Evolutionary conservation across 805 yeast species (phyloP).

Genomic region (Suhomyces vadensis): DNA sequence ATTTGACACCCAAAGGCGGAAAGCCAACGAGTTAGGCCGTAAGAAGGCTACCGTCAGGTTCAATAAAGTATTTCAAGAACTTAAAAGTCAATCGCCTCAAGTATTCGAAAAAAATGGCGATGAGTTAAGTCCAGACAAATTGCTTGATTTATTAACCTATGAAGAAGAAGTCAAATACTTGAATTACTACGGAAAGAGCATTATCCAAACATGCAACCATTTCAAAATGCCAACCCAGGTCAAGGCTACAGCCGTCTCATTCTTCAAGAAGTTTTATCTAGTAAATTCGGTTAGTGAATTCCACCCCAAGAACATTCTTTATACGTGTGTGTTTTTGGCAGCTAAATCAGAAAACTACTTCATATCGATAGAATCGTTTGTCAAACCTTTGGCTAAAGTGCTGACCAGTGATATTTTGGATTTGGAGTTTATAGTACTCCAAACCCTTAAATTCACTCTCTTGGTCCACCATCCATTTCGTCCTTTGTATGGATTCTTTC

Average conservation of each 20-base stretch:
- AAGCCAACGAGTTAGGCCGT: conserved; percentile 59
- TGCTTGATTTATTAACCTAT: conserved; percentile 49
- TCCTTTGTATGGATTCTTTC: conserved; percentile 91
- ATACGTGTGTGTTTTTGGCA: conserved; percentile 76
- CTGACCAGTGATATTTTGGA: conserved; percentile 67
- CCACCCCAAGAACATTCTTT: conserved; percentile 80
- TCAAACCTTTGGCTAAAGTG: conserved; percentile 66
- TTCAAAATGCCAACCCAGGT: conserved; percentile 88
- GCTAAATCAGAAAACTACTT: conserved; percentile 92
- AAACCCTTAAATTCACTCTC: conserved; percentile 74
- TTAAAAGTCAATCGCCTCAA: conserved; percentile 25
- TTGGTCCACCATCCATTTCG: conserved; percentile 85
- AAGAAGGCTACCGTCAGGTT: conserved; percentile 34
- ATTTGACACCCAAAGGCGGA: conserved; percentile 48
- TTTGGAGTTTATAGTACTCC: conserved; percentile 76
- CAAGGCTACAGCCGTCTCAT: conserved; percentile 81
- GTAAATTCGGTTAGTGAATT: conserved; percentile 80
- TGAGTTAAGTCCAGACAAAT: conserved; percentile 30
- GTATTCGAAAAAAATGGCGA: conserved; percentile 29
- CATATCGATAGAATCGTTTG: conserved; percentile 79
- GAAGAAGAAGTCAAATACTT: conserved; percentile 75
- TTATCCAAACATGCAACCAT: conserved; percentile 66
- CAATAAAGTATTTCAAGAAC: conserved; percentile 19
- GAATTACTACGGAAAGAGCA: conserved; percentile 68
- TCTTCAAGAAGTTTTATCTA: conserved; percentile 77